phyloP scores from a whole-genome alignment of 2,329 filamentous ascomycete genomes.

The Ramularia collo-cygni region DNA sequence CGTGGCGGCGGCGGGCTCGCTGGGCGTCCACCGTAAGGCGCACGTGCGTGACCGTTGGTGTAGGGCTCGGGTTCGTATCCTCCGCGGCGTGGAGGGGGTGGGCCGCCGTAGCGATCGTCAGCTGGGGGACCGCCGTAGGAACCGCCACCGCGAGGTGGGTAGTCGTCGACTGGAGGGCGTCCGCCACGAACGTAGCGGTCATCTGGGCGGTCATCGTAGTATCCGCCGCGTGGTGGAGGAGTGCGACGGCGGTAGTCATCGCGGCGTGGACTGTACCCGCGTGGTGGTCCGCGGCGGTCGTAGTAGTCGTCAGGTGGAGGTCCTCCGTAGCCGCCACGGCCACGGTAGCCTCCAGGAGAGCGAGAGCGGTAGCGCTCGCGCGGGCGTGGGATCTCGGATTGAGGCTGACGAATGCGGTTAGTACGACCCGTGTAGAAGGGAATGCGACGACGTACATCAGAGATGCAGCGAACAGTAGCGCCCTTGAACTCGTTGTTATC shows the following conservation, averaged over 20 bases:
- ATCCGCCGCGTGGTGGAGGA: slow-evolving; percentile 60
- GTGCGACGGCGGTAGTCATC: slow-evolving; percentile 84
- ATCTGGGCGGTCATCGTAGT: slow-evolving; percentile 79
- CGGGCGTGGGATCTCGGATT: slow-evolving; percentile 59
- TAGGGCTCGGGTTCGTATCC: slow-evolving; percentile 55
- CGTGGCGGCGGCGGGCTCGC: slow-evolving; percentile 39
- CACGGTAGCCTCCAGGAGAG: slow-evolving; percentile 59
- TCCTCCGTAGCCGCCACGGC: slow-evolving; percentile 48
- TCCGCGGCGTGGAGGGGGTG: slow-evolving; percentile 47
- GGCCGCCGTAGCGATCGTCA: slow-evolving; percentile 65
- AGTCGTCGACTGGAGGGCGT: slow-evolving; percentile 69
- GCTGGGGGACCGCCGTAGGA: slow-evolving; percentile 50
- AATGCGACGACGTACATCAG: slow-evolving; percentile 58
- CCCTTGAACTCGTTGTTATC: slow-evolving; percentile 92
- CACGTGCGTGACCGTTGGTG: slow-evolving; percentile 48
- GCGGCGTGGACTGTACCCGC: slow-evolving; percentile 78
- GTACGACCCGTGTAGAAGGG: slow-evolving; percentile 11
- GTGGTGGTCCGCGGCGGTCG: slow-evolving; percentile 71
- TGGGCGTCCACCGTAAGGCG: slow-evolving; percentile 41
- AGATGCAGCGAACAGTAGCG: slow-evolving; percentile 72
- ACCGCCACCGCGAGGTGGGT: slow-evolving; percentile 51
- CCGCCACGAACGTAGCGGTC: slow-evolving; percentile 53
- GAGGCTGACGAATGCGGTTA: slow-evolving; percentile 48
- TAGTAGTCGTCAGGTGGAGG: slow-evolving; percentile 68
- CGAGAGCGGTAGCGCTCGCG: slow-evolving; percentile 66